Evolutionary conservation across 495 filamentous ascomycete genomes (phyloP).

Genomic region (Daldinia concentrica): DNA sequence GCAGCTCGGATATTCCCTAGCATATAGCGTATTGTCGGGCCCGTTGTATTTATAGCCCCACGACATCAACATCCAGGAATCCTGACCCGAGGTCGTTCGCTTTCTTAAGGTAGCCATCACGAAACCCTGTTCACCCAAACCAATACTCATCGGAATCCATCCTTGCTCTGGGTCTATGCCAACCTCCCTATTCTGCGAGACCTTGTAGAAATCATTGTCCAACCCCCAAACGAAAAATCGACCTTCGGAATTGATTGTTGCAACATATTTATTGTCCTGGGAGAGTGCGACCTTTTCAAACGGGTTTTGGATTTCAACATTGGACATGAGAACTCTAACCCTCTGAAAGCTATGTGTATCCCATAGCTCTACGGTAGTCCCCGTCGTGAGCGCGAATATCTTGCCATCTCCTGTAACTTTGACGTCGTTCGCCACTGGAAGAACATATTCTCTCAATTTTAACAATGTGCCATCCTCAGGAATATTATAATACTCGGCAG

Average conservation of each 20-base stretch:
- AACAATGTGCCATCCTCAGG: background rate
- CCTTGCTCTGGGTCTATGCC: background rate
- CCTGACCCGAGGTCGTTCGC: background rate
- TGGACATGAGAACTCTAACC: background rate
- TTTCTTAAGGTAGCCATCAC: background rate
- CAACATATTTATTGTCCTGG: background rate
- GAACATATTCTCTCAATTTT: background rate
- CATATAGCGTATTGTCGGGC: conserved; percentile 1
- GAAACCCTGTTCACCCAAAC: background rate
- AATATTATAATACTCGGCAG: background rate
- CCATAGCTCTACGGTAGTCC: conserved; percentile 4
- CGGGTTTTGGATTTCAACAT: background rate
- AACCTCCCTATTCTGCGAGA: background rate
- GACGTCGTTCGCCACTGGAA: conserved; percentile 6
- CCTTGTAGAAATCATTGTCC: background rate
- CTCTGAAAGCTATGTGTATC: conserved; percentile 2
- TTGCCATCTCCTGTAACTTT: background rate
- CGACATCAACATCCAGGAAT: background rate
- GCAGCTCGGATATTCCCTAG: background rate
- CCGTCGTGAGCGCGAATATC: background rate
- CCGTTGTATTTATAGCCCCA: conserved; percentile 11
- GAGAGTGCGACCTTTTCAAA: conserved; percentile 8
- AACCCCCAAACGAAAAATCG: conserved; percentile 3
- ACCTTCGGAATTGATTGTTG: background rate
- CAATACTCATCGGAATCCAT: conserved; percentile 11